phyloP scores from a whole-genome alignment of 2,329 filamentous ascomycete genomes.

The Calcarisporium arbuscula region DNA sequence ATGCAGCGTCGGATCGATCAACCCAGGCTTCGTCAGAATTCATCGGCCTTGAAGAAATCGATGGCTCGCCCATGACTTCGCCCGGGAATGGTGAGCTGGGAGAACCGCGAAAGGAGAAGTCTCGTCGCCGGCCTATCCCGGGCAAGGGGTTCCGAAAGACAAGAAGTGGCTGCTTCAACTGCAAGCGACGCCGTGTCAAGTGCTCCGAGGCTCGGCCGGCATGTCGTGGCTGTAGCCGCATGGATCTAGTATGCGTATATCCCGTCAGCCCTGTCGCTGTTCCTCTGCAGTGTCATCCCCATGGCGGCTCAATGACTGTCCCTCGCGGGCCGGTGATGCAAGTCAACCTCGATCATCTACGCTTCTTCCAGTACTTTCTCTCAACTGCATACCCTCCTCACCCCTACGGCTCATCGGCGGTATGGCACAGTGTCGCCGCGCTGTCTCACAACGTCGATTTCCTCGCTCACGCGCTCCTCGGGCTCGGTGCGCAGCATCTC shows the following conservation, averaged over 20 bases:
- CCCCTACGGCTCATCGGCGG: constrained; percentile 21
- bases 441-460: constrained; percentile 30
- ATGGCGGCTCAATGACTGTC: constrained; percentile 4
- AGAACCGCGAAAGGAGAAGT: too few species aligned
- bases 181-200: too few species aligned
- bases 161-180: constrained; percentile 14
- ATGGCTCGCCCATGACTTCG: too few species aligned
- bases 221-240: constrained; percentile 11
- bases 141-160: constrained; percentile 13
- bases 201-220: constrained; percentile 13
- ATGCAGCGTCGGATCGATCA: too few species aligned
- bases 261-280: constrained; percentile 1
- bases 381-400: constrained; percentile 32
- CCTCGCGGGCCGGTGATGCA: constrained; percentile 17
- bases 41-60: too few species aligned
- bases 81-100: too few species aligned
- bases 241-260: constrained; percentile 13
- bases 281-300: too few species aligned
- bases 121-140: too few species aligned
- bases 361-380: constrained; percentile 45
- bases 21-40: too few species aligned
- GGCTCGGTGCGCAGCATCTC: constrained; percentile 28
- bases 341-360: constrained; percentile 37
- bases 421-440: constrained; percentile 28
- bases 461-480: constrained; percentile 31